Base-by-base conservation (phyloP, 129 eudicot species). In the Pseudognaphalium luteoalbum region DNA sequence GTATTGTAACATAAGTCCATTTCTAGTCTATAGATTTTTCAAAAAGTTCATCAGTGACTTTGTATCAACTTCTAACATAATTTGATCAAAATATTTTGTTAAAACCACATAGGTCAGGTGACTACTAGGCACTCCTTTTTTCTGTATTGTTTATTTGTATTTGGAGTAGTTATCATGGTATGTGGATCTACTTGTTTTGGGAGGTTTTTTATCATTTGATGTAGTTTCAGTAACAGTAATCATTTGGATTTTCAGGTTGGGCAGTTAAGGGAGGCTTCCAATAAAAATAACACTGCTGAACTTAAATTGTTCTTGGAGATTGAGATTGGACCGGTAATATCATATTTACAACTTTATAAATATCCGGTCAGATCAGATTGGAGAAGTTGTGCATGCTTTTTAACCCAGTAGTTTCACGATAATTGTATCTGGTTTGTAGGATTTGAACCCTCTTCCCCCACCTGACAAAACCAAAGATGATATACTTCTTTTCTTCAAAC, bases 221-320 rank as follows among this genome's bases (percentile, higher is more conserved):
- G 14, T 17, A 16, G 29, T 66, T 37, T 9, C 20, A 19, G 8
- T 16, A 66, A n/a, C 20, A 52, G 72, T 74, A 11, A 73, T 59
- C 47, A 39, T 58, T 66, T 79, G 74, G 66, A 73, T 72, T 69
- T 80, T 70, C 80, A 94, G 99, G 99, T 94, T 51, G 99, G 97
- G 9, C 90, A 90, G 60, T 78, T 94, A 79, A 91, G 96, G 83
- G 97, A 94, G 76, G 84, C 78, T 68, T 91, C 90, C 14, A 89
- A 87, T 75, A 94, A 94, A 83, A 81, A 82, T 47, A 87, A 84
- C 72, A 94, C 86, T 81, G 97, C 99, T 54, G 99, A 94, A 82
- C 85, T 94, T 69, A 94, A 91, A 74, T 81, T 94, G 87, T 89
- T 94, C 81, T 72, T 94, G 85, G 99, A 94, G 87, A 86, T 91